Evolutionary conservation across 768 basidiomycete genomes (phyloP), one percentile per base, ranked within the genome.

Genomic region (Pisolithus albus): DNA sequence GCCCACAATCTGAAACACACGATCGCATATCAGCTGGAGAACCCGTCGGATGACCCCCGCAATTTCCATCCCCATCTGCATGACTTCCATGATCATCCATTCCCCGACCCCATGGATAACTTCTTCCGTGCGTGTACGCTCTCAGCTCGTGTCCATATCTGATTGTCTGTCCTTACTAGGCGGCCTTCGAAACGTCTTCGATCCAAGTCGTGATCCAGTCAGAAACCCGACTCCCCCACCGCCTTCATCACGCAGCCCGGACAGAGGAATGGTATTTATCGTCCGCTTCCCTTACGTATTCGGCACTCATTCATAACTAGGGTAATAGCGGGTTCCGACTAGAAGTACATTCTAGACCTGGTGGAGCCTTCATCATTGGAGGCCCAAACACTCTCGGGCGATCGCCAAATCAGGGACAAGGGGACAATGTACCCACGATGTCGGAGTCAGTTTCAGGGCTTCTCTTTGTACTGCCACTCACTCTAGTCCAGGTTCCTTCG

Each of bases 41-140:
- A 87, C 64, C 72, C 82, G 21, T 61, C 69, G 46, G 85, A 91
- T 61, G 87, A 91, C 70, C 89, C 89, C 28, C 83, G 89, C 44
- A 69, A 75, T 38, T 88, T 85, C 62, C 75, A 77, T 36, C 68
- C 68, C 49, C 68, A 59, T 40, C 64, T 49, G 23, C 66, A 66
- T 49, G 49, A 15, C 49, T 56, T 46, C 52, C 59, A 64, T 37
- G 61, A 59, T 34, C 64, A 51, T 16, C 64, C 59, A n/a, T 7
- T 70, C 7, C 72, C 75, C 2, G 69, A 70, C 19, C 70, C 70
- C 4, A 55, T 82, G 24, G 77, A 79, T 39, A 64, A 65, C 5
- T 74, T 85, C 54, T 55, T 87, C 2, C 57, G 84, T 82, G 55
- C 55, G 64, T 61, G 23, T 28, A 16, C 8, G 28, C 46, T 52